A percentile compares a stretch with the other conserved stretches of the same genome.
Conservation (phyloP, 1,284 basidiomycete species). For the Ganoderma boninense region DNA sequence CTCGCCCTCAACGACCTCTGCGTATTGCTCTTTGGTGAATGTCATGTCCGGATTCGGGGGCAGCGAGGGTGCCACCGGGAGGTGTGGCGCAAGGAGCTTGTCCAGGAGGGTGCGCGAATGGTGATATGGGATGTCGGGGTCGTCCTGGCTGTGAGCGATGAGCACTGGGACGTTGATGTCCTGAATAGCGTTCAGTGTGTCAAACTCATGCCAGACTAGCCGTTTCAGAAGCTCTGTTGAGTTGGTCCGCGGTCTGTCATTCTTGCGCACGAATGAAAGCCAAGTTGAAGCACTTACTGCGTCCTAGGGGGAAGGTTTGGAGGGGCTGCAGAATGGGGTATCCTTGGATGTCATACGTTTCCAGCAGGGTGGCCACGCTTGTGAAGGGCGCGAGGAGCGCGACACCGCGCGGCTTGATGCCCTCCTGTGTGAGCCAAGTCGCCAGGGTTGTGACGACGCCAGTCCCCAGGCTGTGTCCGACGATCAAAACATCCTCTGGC, state of each 20-base stretch:
- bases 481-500: conserved; percentile 68
- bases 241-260: conserved; percentile 3
- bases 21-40: conserved; percentile 35
- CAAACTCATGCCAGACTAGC: conserved; percentile 70
- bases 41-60: conserved; percentile 41
- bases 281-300: conserved; percentile 57
- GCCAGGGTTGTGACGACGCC: conserved; percentile 76
- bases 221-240: conserved; percentile 61
- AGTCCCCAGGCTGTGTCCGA: conserved; percentile 88
- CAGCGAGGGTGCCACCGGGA: conserved; percentile 58
- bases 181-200: conserved; percentile 67
- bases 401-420: conserved; percentile 62
- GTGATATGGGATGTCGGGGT: conserved; percentile 80
- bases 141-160: conserved; percentile 83
- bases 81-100: conserved; percentile 67
- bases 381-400: conserved; percentile 85
- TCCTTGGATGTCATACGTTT: conserved; percentile 78
- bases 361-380: conserved; percentile 68
- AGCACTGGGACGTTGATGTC: conserved; percentile 67
- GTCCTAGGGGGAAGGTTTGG: conserved; percentile 72
- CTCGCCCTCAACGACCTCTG: conserved; percentile 33
- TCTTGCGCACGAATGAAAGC: neutral
- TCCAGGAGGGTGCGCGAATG: conserved; percentile 84
- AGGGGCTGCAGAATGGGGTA: conserved; percentile 78
- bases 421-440: conserved; percentile 63